Percentiles rank a stretch among this genome's conserved stretches.
Conservation (phyloP, 1,284 basidiomycete species). For the Austroboletus sp. region DNA sequence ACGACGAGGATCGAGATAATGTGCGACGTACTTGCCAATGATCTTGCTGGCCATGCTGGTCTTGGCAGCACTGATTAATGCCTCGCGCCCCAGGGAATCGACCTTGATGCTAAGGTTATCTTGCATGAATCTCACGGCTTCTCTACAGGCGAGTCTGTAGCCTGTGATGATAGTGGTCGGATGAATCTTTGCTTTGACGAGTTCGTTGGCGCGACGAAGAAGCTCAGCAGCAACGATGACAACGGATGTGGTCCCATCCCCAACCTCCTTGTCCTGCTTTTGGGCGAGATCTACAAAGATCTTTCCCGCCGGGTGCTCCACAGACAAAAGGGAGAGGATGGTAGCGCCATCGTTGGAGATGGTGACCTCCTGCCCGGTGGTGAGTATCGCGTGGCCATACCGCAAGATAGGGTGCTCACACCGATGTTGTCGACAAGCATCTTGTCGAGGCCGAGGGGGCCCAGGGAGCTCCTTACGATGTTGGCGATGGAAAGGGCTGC, state of each 20-base stretch:
- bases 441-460: constrained; percentile 92
- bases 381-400: constrained; percentile 4
- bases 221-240: constrained; percentile 97
- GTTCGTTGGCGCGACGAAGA: constrained; percentile 90
- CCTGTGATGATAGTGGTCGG: constrained; percentile 99
- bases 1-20: constrained; percentile 1
- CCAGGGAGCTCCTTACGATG: constrained; percentile 93
- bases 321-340: constrained; percentile 86
- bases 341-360: constrained; percentile 99
- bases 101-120: constrained; percentile 96
- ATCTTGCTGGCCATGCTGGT: constrained; percentile 99
- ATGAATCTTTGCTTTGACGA: constrained; percentile 97
- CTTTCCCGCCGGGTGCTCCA: constrained; percentile 90
- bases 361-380: constrained; percentile 76
- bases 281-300: constrained; percentile 98
- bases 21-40: constrained; percentile 70
- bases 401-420: constrained; percentile 41
- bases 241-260: constrained; percentile 97
- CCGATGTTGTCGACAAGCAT: constrained; percentile 99
- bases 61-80: constrained; percentile 93
- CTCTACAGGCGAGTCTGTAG: constrained; percentile 92
- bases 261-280: constrained; percentile 99
- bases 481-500: constrained; percentile 97
- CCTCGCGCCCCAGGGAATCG: constrained; percentile 84
- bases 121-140: constrained; percentile 97